Evolutionary conservation across 495 filamentous ascomycete species (phyloP), one percentile per base, ranked within the genome.

Genomic region (Elasticomyces elasticus): DNA sequence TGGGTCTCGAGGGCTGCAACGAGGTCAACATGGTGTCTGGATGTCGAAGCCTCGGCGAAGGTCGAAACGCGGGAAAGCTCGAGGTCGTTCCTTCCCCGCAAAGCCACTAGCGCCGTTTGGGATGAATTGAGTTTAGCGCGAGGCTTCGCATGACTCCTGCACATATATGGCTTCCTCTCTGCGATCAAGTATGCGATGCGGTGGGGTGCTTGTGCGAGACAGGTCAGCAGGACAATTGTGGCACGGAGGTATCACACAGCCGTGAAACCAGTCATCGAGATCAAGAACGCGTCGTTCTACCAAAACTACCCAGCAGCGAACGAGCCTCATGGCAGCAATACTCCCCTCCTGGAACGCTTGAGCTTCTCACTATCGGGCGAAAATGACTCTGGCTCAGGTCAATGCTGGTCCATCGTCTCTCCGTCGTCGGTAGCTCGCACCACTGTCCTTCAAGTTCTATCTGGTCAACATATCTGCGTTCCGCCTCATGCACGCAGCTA

Each of bases 231-330:
- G 23, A 19, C 44, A 46, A 23, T 55, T 46, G 17, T 47, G 13
- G 22, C 50, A 31, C 40, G 42, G 15, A 17, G 10, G 10, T 30
- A 22, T 4, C 52, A 55, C 26, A 2, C 15, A 7, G 13, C 44
- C 1, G 25, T 40, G 15, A 56, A 37, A 20, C 84, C 86, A 9
- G 73, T 94, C 42, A 80, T 94, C 48, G 73, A 71, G 54, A 89
- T 95, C 62, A 52, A 76, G 57, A 77, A 87, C 69, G 87, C 74
- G 55, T 87, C 85, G 2, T 94, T 94, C 65, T 91, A 92, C 69
- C 80, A 83, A 17, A 73, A 72, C 22, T 69, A 74, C 24, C 61
- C 74, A 25, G 47, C 64, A 35, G 53, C 64, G 33, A 66, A 62
- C 24, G 61, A 59, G 23, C 56, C 64, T 10, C 63, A 74, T 25